Percentiles rank a stretch among this genome's conserved stretches.
Evolutionary conservation across 495 filamentous ascomycete species (phyloP).

Genomic region (Talaromyces thailandensis): DNA sequence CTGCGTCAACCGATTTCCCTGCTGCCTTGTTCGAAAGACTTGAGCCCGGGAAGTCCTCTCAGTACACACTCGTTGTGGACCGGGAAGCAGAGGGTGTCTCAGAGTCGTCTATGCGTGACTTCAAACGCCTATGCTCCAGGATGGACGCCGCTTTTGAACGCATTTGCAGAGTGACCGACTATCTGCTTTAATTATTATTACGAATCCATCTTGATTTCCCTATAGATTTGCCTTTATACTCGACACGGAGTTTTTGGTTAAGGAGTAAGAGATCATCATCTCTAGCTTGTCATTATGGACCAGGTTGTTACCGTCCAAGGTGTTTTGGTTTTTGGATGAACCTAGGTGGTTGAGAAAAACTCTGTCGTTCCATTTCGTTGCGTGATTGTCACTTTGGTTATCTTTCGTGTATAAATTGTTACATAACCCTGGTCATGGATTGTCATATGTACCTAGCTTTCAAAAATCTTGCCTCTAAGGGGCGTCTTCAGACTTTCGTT

Average conservation of each 20-base stretch:
- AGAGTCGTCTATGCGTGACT: slow-evolving; percentile 24
- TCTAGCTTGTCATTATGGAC: background rate
- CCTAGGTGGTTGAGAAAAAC: background rate
- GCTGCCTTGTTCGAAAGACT: slow-evolving; percentile 28
- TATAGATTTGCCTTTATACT: background rate
- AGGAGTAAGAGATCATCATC: background rate
- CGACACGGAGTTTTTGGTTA: background rate
- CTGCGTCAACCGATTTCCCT: slow-evolving; percentile 11
- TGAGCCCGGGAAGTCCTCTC: slow-evolving; percentile 46
- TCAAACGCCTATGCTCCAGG: slow-evolving; percentile 36
- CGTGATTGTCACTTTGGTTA: background rate
- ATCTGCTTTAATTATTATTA: slow-evolving; percentile 17
- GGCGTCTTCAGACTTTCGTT: background rate
- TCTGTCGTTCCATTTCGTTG: background rate
- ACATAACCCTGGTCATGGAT: background rate
- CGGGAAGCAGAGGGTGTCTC: slow-evolving; percentile 31
- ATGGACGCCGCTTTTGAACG: slow-evolving; percentile 43
- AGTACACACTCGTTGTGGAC: slow-evolving; percentile 50
- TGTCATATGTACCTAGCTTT: background rate
- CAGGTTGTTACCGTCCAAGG: background rate
- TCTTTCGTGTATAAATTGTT: background rate
- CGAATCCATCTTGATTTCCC: background rate
- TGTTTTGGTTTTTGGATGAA: background rate
- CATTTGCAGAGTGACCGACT: slow-evolving; percentile 35
- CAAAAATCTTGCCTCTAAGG: background rate